phyloP scores from a whole-genome alignment of 2,329 filamentous ascomycete species.

The Cladobotryum protrusum region DNA sequence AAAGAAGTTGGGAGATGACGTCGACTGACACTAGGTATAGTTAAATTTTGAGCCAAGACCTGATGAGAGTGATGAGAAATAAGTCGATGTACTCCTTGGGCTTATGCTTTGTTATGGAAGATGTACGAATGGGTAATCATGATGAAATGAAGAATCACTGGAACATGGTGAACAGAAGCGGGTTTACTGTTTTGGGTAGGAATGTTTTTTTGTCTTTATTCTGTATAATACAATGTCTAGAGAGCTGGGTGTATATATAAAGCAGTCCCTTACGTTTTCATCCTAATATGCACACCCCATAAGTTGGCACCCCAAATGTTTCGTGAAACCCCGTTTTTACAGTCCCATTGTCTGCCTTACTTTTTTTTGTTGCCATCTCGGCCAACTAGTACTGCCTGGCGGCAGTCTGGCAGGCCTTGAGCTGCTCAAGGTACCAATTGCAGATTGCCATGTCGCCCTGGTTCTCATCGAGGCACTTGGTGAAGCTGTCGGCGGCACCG shows the following conservation, averaged over 20 bases:
- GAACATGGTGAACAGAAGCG: neutral
- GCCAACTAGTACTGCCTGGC: constrained; percentile 62
- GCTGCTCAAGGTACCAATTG: constrained; percentile 96
- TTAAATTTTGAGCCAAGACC: constrained; percentile 63
- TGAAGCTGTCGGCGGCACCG: constrained; percentile 76
- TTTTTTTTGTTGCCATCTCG: neutral
- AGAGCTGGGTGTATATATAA: constrained; percentile 1
- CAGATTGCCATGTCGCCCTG: constrained; percentile 91
- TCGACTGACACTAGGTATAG: constrained; percentile 32
- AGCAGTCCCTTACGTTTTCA: neutral
- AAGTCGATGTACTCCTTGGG: neutral
- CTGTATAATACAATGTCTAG: constrained; percentile 13
- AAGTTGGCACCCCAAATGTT: neutral
- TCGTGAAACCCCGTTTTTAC: neutral
- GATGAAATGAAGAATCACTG: no score
- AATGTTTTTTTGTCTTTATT: neutral
- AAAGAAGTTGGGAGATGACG: neutral
- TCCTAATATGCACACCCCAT: neutral
- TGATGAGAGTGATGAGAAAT: constrained; percentile 47
- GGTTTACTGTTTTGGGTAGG: neutral
- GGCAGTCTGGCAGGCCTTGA: constrained; percentile 81
- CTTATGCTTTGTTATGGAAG: neutral
- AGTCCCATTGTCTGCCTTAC: neutral
- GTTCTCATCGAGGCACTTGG: constrained; percentile 94
- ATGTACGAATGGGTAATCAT: neutral